phyloP scores from a whole-genome alignment of 441 rosid genomes.

The Dalechampia spathulata region DNA sequence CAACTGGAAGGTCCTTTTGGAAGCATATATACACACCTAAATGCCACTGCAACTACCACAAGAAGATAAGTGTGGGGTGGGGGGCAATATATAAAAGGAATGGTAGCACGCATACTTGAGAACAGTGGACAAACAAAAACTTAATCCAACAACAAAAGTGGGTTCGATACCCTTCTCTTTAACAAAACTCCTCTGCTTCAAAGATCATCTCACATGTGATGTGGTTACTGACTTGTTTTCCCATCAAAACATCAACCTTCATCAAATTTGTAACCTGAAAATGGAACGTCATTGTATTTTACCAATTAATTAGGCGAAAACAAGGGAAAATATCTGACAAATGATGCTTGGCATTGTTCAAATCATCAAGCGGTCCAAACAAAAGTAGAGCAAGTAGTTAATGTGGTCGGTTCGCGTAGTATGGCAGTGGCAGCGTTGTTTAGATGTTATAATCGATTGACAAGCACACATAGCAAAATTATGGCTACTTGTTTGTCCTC shows the following conservation, averaged over 20 bases:
- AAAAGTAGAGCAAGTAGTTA: background rate
- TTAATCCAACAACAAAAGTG: background rate
- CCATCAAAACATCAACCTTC: too few species aligned
- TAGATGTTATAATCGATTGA: slow-evolving; percentile 17
- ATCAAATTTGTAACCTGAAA: background rate
- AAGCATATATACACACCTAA: slow-evolving; percentile 2
- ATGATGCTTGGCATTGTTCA: too few species aligned
- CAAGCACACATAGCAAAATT: slow-evolving; percentile 17
- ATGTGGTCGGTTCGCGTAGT: background rate
- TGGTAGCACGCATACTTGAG: slow-evolving; percentile 22
- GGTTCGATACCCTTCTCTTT: background rate
- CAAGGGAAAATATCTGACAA: too few species aligned
- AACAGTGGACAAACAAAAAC: slow-evolving; percentile 10
- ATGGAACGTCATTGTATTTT: background rate
- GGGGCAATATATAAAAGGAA: background rate
- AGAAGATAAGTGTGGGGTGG: slow-evolving; percentile 16
- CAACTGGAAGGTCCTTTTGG: slow-evolving; percentile 11
- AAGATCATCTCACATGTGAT: background rate
- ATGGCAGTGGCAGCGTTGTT: slow-evolving; percentile 7
- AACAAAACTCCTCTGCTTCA: background rate
- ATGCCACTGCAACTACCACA: slow-evolving; percentile 2
- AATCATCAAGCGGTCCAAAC: too few species aligned
- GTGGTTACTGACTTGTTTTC: background rate
- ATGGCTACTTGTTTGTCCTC: slow-evolving; percentile 17
- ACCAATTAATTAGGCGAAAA: too few species aligned